Evolutionary conservation across 2,329 filamentous ascomycete species (phyloP).

Genomic region (Aspergillus fischeri): DNA sequence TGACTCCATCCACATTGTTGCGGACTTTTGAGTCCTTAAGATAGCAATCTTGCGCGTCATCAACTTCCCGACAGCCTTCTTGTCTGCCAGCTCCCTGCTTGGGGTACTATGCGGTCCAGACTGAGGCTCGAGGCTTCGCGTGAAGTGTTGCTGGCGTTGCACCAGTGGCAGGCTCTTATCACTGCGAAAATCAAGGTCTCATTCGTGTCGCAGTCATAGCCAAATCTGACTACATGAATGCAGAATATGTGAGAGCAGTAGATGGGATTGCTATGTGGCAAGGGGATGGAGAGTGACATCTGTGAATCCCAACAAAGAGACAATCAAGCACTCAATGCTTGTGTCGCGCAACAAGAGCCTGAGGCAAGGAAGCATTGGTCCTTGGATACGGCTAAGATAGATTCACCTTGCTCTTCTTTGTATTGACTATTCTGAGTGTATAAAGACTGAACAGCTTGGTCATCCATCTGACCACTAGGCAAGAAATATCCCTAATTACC

Average conservation of each 20-base stretch:
- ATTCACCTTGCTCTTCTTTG: background rate
- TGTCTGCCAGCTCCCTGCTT: constrained; percentile 1
- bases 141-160: constrained; percentile 1
- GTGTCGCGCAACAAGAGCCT: too few relatives aligned
- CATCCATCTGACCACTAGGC: too few relatives aligned
- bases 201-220: constrained; percentile 12
- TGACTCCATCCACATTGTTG: constrained; percentile 3
- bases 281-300: constrained; percentile 7
- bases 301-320: background rate
- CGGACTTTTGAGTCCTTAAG: constrained; percentile 2
- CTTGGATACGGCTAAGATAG: background rate
- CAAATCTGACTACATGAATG: constrained; percentile 7
- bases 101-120: background rate
- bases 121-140: background rate
- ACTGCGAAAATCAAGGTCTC: constrained; percentile 11
- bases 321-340: background rate
- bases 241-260: constrained; percentile 15
- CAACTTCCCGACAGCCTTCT: constrained; percentile 1
- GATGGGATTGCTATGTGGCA: constrained; percentile 15
- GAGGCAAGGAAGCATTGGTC: too few relatives aligned
- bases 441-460: background rate
- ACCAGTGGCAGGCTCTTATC: constrained; percentile 12
- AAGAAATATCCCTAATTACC: background rate
- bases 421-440: background rate
- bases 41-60: constrained; percentile 1